Evolutionary conservation across 1,284 basidiomycete species (phyloP).

Genomic region (Boletus subluridellus): DNA sequence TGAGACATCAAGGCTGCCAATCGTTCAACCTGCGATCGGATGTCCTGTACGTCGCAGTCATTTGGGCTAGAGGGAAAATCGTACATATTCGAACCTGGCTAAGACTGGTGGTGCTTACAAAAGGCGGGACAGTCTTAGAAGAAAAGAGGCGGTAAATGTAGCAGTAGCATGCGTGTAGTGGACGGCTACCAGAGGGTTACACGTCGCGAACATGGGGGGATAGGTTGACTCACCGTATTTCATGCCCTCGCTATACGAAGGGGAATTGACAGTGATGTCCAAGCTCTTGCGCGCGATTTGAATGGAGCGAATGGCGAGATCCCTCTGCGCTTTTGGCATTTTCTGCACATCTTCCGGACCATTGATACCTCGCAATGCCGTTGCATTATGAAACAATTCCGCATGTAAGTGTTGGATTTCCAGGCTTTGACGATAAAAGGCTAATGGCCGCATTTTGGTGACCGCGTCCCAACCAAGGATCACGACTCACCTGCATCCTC

Average conservation of each 20-base stretch:
- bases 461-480: background rate
- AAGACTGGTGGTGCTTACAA: slow-evolving; percentile 55
- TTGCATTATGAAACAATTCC: slow-evolving; percentile 77
- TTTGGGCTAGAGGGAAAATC: slow-evolving; percentile 55
- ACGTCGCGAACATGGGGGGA: background rate
- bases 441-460: slow-evolving; percentile 34
- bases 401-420: slow-evolving; percentile 79
- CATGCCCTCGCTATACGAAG: slow-evolving; percentile 83
- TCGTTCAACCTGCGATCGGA: slow-evolving; percentile 74
- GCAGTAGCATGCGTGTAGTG: slow-evolving; percentile 90
- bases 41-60: slow-evolving; percentile 75
- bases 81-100: background rate
- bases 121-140: slow-evolving; percentile 79
- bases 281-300: slow-evolving; percentile 64
- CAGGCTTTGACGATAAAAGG: slow-evolving; percentile 79
- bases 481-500: slow-evolving; percentile 63
- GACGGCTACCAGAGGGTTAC: slow-evolving; percentile 54
- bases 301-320: slow-evolving; percentile 69
- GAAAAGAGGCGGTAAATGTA: slow-evolving; percentile 86
- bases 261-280: slow-evolving; percentile 72
- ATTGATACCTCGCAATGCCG: slow-evolving; percentile 70
- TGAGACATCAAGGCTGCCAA: slow-evolving; percentile 71
- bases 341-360: slow-evolving; percentile 73
- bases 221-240: slow-evolving; percentile 63
- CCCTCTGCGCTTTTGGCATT: slow-evolving; percentile 66